Evolutionary conservation across 768 basidiomycete genomes (phyloP).

Genomic region (Boletus rubropictus): DNA sequence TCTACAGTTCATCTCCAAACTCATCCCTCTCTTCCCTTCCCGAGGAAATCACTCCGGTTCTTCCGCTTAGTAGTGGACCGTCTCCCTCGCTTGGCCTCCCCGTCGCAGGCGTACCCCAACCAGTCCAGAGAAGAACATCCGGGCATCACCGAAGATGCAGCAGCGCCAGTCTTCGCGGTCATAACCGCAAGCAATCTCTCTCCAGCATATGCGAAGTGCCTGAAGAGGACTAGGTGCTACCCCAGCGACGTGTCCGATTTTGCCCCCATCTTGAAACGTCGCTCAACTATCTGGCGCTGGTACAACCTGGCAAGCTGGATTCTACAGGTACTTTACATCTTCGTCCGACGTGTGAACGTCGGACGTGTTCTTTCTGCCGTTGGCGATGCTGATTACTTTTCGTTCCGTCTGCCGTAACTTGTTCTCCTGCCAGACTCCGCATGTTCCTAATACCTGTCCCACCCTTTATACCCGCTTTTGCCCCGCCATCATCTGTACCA

Average conservation of each 20-base stretch:
- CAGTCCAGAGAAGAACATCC: conserved; percentile 12
- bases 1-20: conserved; percentile 31
- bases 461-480: conserved; percentile 24
- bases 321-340: conserved; percentile 8
- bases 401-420: conserved; percentile 16
- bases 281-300: conserved; percentile 1
- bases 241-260: neutral
- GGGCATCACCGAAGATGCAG: conserved; percentile 28
- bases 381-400: conserved; percentile 24
- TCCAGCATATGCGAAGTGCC: conserved; percentile 32
- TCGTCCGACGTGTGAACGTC: conserved; percentile 13
- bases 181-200: conserved; percentile 27
- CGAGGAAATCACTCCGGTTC: conserved; percentile 25
- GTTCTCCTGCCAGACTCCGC: conserved; percentile 12
- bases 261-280: neutral
- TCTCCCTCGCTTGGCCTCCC: conserved; percentile 10
- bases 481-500: conserved; percentile 26
- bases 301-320: conserved; percentile 19
- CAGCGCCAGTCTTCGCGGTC: conserved; percentile 29
- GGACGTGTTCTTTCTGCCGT: conserved; percentile 3
- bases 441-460: conserved; percentile 30
- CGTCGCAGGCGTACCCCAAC: conserved; percentile 6
- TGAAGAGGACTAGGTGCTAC: conserved; percentile 24
- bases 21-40: conserved; percentile 31
- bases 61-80: conserved; percentile 17